A percentile compares a stretch with the other conserved stretches of the same genome.
Evolutionary conservation across 805 yeast genomes (phyloP).

Genomic region (Priceomyces fermenticarens): DNA sequence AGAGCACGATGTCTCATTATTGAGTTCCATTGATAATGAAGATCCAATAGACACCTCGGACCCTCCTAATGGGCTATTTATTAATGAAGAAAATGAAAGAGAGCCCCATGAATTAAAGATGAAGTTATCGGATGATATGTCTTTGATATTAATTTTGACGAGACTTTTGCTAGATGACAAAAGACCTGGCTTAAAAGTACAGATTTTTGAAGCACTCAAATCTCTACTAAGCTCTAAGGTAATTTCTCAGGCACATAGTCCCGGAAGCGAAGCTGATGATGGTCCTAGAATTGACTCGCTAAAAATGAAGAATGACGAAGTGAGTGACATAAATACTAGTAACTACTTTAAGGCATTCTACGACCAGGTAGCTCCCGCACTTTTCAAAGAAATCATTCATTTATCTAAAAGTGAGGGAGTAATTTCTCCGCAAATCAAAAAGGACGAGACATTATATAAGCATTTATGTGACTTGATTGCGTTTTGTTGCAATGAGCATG

Average conservation of each 20-base stretch:
- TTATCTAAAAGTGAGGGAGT: slow-evolving; percentile 15
- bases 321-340: slow-evolving; percentile 33
- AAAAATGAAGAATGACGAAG: slow-evolving; percentile 16
- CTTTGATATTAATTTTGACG: slow-evolving; percentile 52
- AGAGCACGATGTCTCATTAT: slow-evolving; percentile 74
- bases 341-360: slow-evolving; percentile 62
- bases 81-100: slow-evolving; percentile 8
- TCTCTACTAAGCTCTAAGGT: slow-evolving; percentile 62
- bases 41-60: slow-evolving; percentile 28
- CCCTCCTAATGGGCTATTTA: slow-evolving; percentile 15
- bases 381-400: slow-evolving; percentile 50
- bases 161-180: slow-evolving; percentile 60
- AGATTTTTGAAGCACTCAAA: slow-evolving; percentile 79
- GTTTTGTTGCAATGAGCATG: slow-evolving; percentile 68
- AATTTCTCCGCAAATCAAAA: slow-evolving; percentile 5
- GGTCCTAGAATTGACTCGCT: slow-evolving; percentile 1
- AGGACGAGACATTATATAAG: slow-evolving; percentile 47
- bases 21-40: slow-evolving; percentile 36
- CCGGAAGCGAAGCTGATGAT: slow-evolving; percentile 7
- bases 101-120: slow-evolving; percentile 18
- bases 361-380: slow-evolving; percentile 52
- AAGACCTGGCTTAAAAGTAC: slow-evolving; percentile 72
- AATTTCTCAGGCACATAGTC: slow-evolving; percentile 17
- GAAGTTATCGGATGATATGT: slow-evolving; percentile 53
- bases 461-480: slow-evolving; percentile 68